These are phyloP conservation scores for Lactifluus volemus DNA, from an alignment of 768 basidiomycete species.

Conservation along the genomic window DNA sequence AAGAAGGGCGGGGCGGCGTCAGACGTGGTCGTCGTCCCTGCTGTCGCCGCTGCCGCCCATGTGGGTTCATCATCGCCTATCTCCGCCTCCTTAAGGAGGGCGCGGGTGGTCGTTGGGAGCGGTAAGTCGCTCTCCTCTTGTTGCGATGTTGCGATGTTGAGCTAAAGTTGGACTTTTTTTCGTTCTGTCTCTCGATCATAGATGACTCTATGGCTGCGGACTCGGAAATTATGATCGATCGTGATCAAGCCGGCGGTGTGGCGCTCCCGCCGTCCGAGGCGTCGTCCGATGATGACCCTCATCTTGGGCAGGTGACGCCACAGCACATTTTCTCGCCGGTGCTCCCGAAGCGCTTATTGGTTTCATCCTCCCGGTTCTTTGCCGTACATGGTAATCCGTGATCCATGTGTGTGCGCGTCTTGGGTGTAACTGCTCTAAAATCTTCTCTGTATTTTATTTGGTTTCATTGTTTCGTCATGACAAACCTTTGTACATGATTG, in stretches of 20 bases:
- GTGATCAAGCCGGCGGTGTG: neutral
- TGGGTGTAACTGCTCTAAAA: neutral
- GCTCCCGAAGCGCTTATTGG: slow-evolving; percentile 30
- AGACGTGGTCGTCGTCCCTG: neutral
- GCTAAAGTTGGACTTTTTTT: neutral
- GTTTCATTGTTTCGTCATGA: neutral
- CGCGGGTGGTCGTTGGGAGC: slow-evolving; percentile 25
- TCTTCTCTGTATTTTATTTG: neutral
- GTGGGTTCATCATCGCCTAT: slow-evolving; percentile 20
- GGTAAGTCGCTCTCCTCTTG: slow-evolving; percentile 23
- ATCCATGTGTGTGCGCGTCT: neutral
- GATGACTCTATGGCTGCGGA: slow-evolving; percentile 42
- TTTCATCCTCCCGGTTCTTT: slow-evolving; percentile 8
- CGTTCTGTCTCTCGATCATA: slow-evolving; percentile 15
- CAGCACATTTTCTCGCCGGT: slow-evolving; percentile 57
- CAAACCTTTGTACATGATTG: neutral
- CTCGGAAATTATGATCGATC: slow-evolving; percentile 10
- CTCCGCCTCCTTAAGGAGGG: slow-evolving; percentile 19
- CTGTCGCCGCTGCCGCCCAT: neutral
- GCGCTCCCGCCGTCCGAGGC: slow-evolving; percentile 20
- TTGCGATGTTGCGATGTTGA: neutral
- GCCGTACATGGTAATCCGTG: neutral
- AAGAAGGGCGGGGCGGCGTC: neutral
- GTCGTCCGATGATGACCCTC: slow-evolving; percentile 58
- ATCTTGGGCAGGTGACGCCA: slow-evolving; percentile 61